These are phyloP conservation scores for Protomyces macrosporus DNA, from an alignment of 1,139 yeast genomes.

Conservation along the genomic window DNA sequence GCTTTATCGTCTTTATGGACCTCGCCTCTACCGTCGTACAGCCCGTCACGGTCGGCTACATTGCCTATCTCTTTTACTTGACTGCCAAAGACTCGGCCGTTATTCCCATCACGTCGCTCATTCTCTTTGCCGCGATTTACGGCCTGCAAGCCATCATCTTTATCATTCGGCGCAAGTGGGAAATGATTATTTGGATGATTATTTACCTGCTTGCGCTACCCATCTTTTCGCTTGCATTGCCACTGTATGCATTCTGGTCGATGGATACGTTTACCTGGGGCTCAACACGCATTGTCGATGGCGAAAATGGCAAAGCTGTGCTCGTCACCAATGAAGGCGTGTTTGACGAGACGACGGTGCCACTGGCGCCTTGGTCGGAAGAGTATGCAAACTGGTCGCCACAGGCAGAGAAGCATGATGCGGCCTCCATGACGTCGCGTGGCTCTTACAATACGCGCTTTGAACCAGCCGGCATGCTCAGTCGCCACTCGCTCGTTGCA, in stretches of 20 bases:
- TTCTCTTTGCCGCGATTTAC: slow-evolving; percentile 42
- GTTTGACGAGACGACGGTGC: slow-evolving; percentile 35
- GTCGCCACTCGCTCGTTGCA: not conserved
- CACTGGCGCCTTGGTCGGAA: not conserved
- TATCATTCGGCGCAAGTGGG: slow-evolving; percentile 43
- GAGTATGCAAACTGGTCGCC: not conserved
- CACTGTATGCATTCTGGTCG: slow-evolving; percentile 44
- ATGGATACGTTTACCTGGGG: slow-evolving; percentile 49
- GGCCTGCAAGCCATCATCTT: slow-evolving; percentile 44
- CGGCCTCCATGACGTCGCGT: not conserved
- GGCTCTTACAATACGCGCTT: not conserved
- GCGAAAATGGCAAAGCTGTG: slow-evolving; percentile 42
- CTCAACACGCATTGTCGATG: slow-evolving; percentile 44
- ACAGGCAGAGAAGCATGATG: not conserved
- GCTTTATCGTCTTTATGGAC: slow-evolving; percentile 43
- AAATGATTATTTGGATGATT: slow-evolving; percentile 49
- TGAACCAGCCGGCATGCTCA: not conserved
- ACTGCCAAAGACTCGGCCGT: slow-evolving; percentile 36
- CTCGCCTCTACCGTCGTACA: slow-evolving; percentile 43
- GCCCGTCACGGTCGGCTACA: slow-evolving; percentile 44
- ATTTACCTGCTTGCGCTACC: slow-evolving; percentile 43
- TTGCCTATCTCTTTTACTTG: slow-evolving; percentile 42
- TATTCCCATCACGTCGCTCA: slow-evolving; percentile 42
- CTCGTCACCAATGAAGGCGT: slow-evolving; percentile 41
- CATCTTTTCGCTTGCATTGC: slow-evolving; percentile 41